A percentile compares a stretch with the other conserved stretches of the same genome.
Conservation (phyloP, 768 basidiomycete species). For the Mycena floridula region DNA sequence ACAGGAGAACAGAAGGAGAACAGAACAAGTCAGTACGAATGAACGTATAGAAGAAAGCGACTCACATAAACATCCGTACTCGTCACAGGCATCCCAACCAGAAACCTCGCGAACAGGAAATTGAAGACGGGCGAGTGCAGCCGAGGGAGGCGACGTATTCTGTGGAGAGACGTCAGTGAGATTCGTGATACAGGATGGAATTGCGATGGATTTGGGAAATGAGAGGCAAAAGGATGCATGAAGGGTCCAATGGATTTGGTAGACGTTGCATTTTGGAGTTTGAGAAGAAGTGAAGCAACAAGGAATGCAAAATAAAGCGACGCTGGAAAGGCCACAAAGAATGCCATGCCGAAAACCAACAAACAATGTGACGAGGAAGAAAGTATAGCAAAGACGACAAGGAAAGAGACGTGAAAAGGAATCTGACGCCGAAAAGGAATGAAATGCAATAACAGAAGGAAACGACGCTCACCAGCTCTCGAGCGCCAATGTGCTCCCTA, state of each 20-base stretch:
- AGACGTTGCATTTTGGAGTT: not conserved
- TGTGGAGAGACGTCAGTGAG: too few relatives aligned
- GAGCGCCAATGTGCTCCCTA: conserved; percentile 77
- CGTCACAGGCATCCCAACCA: conserved; percentile 81
- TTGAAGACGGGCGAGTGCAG: conserved; percentile 95
- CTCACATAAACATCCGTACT: conserved; percentile 76
- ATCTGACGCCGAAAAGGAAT: not conserved
- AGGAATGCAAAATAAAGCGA: not conserved
- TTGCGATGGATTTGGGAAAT: too few relatives aligned
- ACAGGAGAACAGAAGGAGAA: too few relatives aligned
- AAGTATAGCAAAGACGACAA: too few relatives aligned
- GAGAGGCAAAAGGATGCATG: too few relatives aligned
- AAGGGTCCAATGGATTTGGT: too few relatives aligned
- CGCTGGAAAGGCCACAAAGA: too few relatives aligned
- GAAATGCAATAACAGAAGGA: conserved; percentile 5
- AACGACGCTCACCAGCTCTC: conserved; percentile 54
- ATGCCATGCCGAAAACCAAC: too few relatives aligned
- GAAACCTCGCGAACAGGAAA: conserved; percentile 87
- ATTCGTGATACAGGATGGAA: too few relatives aligned
- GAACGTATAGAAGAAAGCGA: conserved; percentile 4
- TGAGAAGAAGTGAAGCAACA: too few relatives aligned
- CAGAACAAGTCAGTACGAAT: not conserved
- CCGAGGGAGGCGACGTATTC: conserved; percentile 96
- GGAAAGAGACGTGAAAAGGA: not conserved
- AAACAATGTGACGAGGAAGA: too few relatives aligned